Base-by-base conservation (phyloP, 176 grass and related monocot genomes). In the Puya raimondii region DNA sequence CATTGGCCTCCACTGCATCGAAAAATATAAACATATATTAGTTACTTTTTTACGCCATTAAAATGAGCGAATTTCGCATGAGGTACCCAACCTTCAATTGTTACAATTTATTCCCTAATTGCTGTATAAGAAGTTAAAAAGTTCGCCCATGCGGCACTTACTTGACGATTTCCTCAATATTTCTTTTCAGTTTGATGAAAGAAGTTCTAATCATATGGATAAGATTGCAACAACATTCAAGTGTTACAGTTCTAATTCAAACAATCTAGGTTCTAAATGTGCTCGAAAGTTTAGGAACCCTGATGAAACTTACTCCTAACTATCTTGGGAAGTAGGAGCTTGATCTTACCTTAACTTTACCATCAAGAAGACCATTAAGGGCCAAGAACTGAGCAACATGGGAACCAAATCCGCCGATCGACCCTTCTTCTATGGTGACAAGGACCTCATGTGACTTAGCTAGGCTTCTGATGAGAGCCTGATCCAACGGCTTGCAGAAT, bases 351-450 rank as follows among this genome's bases (percentile, higher is more conserved):
- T 97, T 93, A 2, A 82, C 57, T 15, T 76, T 90, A 76, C 89
- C 89, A 78, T 97, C 94, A 53, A 97, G 94, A 6, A 93, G 89
- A 51, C 94, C 94, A 18, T 88, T 78, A 14, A 97, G 72, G 9
- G 89, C 83, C 89, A 97, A 87, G 82, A 97, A 97, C 84, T 97
- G 94, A 7, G 80, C 89, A 10, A 97, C 94, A 81, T 97, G 89
- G 3, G 94, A 97, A 65, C 94, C 84, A 69, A 97, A 97, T 3
- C 94, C 94, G 1, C 94, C 94, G 16, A 92, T 97, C 64, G 94
- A 93, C 7, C 94, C 94, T 85, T 97, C 94, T 82, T 97, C 94
- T 22, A 97, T 87, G 64, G 89, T 97, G 77, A 97, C 84, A 66
- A 97, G 57, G 50, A 97, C 89, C 77, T 97, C 86, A 81, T 97